phyloP scores from a whole-genome alignment of 2,329 filamentous ascomycete species.

The Pseudodiploospora longispora region DNA sequence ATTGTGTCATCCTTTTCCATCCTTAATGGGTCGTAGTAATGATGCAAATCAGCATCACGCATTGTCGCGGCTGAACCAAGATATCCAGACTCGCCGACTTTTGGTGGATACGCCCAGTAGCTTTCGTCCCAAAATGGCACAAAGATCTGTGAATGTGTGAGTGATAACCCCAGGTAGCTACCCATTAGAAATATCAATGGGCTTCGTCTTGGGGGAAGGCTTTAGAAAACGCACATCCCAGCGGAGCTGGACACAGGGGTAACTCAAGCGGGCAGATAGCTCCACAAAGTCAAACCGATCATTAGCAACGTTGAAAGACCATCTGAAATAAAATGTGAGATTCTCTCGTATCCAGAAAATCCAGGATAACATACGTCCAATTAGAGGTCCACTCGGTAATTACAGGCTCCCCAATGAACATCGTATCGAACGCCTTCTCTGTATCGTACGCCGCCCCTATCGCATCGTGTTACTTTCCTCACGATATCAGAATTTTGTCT shows the following conservation, averaged over 20 bases:
- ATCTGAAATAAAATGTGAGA: conserved; percentile 14
- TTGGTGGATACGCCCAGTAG: conserved; percentile 34
- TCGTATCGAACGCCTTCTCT: conserved; percentile 29
- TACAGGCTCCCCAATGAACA: conserved; percentile 24
- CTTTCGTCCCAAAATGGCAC: conserved; percentile 28
- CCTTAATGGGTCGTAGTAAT: conserved; percentile 26
- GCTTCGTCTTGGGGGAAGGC: background rate
- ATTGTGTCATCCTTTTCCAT: conserved; percentile 31
- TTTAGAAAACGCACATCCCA: conserved; percentile 24
- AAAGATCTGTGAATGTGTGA: conserved; percentile 25
- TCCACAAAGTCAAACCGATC: conserved; percentile 22
- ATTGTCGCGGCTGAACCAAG: conserved; percentile 35
- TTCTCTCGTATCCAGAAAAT: background rate
- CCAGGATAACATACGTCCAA: conserved; percentile 14
- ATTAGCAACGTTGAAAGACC: conserved; percentile 23
- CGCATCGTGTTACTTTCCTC: background rate
- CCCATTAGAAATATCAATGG: background rate
- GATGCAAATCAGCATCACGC: conserved; percentile 22
- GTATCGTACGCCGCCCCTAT: conserved; percentile 29
- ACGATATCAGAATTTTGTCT: background rate
- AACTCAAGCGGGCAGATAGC: conserved; percentile 20
- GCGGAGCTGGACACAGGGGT: conserved; percentile 25
- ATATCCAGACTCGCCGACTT: conserved; percentile 29
- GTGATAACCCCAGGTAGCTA: no score
- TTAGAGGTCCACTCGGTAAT: conserved; percentile 16